Evolutionary conservation across 306 rosid genomes (phyloP).

Genomic region (Fragaria iinumae): DNA sequence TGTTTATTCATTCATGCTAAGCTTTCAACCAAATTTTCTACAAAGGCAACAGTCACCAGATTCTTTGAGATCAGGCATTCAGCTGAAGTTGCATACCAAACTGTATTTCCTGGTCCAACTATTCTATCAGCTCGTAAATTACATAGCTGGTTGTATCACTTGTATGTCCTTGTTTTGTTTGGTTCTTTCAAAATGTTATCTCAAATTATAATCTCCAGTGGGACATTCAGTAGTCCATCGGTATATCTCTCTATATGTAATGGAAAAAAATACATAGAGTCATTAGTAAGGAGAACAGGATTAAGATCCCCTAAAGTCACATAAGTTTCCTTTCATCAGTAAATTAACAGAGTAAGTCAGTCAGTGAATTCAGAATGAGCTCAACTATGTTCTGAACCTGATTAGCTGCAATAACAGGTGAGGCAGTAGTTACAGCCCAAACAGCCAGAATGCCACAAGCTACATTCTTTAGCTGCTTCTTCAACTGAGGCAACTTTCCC

Average conservation of each 20-base stretch:
- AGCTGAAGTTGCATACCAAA: not conserved
- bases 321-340: not conserved
- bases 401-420: conserved; percentile 76
- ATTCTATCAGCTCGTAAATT: not conserved
- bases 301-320: no score
- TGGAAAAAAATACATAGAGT: no score
- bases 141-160: not conserved
- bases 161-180: not conserved
- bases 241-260: no score
- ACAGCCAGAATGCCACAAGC: conserved; percentile 86
- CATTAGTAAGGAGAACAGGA: no score
- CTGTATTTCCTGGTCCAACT: not conserved
- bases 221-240: not conserved
- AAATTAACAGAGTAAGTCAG: no score
- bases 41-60: not conserved
- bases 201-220: not conserved
- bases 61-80: not conserved
- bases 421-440: conserved; percentile 60
- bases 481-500: conserved; percentile 32
- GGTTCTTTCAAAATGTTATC: not conserved
- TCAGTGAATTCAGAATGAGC: not conserved
- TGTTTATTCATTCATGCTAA: not conserved
- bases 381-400: conserved; percentile 38
- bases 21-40: not conserved
- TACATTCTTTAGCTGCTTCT: conserved; percentile 46